Percentiles rank a stretch among this genome's conserved stretches.
phyloP scores from a whole-genome alignment of 352 stramenopile genomes.

The Phytophthora vignae region DNA sequence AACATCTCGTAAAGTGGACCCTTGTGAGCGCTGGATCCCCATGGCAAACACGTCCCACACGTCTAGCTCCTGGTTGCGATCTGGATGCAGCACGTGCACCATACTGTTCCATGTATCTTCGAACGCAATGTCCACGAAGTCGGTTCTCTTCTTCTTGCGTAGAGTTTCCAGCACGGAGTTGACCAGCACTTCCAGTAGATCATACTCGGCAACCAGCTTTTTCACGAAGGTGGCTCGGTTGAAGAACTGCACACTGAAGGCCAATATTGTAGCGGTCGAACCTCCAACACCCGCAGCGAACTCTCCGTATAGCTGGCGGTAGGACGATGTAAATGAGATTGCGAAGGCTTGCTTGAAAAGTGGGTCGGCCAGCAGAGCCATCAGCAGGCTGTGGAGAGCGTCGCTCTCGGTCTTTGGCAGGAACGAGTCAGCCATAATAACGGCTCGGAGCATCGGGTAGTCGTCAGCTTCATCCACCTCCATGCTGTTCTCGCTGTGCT shows the following conservation, averaged over 20 bases:
- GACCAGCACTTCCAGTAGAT: conserved; percentile 77
- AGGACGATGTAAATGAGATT: conserved; percentile 95
- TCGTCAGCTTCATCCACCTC: conserved; percentile 49
- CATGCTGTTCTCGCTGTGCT: conserved; percentile 49
- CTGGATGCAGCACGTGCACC: conserved; percentile 48
- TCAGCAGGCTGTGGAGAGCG: conserved; percentile 93
- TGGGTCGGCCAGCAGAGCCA: conserved; percentile 96
- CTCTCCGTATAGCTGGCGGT: conserved; percentile 87
- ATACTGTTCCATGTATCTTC: conserved; percentile 58
- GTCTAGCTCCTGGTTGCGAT: conserved; percentile 44
- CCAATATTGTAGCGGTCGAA: conserved; percentile 90
- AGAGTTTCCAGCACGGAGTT: conserved; percentile 77
- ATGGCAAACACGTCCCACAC: conserved; percentile 79
- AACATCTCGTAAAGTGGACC: conserved; percentile 53
- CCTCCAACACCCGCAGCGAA: conserved; percentile 78
- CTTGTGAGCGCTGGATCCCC: conserved; percentile 58
- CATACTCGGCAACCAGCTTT: conserved; percentile 76
- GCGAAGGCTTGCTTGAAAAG: conserved; percentile 97
- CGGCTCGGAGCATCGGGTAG: conserved; percentile 69
- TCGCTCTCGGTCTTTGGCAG: conserved; percentile 81
- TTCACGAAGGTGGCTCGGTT: conserved; percentile 98
- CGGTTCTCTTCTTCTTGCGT: conserved; percentile 57
- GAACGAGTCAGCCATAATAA: conserved; percentile 89
- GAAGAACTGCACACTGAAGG: conserved; percentile 98
- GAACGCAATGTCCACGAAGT: conserved; percentile 55